These are phyloP conservation scores for Papiliotrema nemorosa DNA, from an alignment of 1,284 basidiomycete genomes.

Conservation along the genomic window DNA sequence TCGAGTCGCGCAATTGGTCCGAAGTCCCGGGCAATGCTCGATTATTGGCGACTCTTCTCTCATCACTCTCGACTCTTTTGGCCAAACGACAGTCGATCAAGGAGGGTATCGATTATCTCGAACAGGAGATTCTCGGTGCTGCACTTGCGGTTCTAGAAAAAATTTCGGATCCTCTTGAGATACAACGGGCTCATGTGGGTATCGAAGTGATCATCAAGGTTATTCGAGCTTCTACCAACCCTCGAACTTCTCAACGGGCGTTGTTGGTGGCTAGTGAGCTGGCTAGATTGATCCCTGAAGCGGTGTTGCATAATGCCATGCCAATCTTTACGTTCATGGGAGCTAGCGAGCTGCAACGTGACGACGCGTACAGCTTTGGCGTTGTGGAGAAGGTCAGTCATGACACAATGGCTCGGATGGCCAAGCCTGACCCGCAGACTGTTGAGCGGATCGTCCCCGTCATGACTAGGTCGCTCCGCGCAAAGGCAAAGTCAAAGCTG, in stretches of 20 bases:
- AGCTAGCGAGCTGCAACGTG: constrained; percentile 89
- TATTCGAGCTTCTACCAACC: constrained; percentile 85
- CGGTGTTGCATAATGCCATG: constrained; percentile 93
- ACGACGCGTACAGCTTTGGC: constrained; percentile 91
- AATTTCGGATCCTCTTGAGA: constrained; percentile 51
- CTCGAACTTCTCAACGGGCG: constrained; percentile 91
- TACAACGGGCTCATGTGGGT: constrained; percentile 47
- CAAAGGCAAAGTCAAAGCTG: constrained; percentile 55
- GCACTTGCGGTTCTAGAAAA: constrained; percentile 66
- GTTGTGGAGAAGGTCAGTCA: constrained; percentile 80
- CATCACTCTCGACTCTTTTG: constrained; percentile 66
- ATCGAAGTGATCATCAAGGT: constrained; percentile 82
- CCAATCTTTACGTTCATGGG: constrained; percentile 99
- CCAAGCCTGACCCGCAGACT: constrained; percentile 61
- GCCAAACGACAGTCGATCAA: constrained; percentile 51
- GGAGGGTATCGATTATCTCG: constrained; percentile 70
- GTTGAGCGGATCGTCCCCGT: constrained; percentile 91
- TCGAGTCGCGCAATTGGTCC: constrained; percentile 67
- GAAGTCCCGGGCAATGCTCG: constrained; percentile 65
- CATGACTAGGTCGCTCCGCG: constrained; percentile 72
- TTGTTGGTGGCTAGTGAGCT: constrained; percentile 83
- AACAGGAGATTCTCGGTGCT: constrained; percentile 79
- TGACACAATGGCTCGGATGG: no score
- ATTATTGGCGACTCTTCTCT: constrained; percentile 69
- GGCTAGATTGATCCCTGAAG: constrained; percentile 79